These are phyloP conservation scores for Dactylellina haptotyla DNA, from an alignment of 2,329 filamentous ascomycete genomes.

Conservation along the genomic window DNA sequence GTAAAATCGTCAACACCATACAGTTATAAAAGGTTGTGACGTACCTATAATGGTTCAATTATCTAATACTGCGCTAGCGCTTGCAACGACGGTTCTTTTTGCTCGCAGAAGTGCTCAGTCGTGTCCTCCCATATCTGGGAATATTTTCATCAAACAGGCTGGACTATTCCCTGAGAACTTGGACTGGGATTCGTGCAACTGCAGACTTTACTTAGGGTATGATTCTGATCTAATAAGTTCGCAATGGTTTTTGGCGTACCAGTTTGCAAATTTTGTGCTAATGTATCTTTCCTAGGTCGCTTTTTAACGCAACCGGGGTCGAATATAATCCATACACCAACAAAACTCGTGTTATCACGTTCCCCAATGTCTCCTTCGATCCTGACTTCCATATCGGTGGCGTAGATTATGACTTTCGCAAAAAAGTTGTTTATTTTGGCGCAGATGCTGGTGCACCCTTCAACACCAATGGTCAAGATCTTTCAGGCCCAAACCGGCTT, in stretches of 20 bases:
- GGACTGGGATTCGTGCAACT: slow-evolving; percentile 12
- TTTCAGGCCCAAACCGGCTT: slow-evolving; percentile 2
- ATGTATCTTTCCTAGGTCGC: not conserved
- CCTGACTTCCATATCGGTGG: slow-evolving; percentile 10
- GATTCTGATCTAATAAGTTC: not conserved
- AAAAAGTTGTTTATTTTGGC: slow-evolving; percentile 3
- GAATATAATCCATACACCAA: slow-evolving; percentile 12
- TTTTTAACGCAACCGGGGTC: slow-evolving; percentile 11
- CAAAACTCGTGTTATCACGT: not conserved
- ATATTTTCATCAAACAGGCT: slow-evolving; percentile 7
- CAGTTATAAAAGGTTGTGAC: too few relatives aligned
- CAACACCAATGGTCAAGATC: slow-evolving; percentile 8
- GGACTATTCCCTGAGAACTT: slow-evolving; percentile 19
- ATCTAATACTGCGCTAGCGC: too few relatives aligned
- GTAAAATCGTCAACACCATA: too few relatives aligned
- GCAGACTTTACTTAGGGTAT: slow-evolving; percentile 6
- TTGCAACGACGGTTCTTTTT: too few relatives aligned
- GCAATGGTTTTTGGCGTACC: too few relatives aligned
- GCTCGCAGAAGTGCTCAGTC: too few relatives aligned
- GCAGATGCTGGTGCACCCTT: slow-evolving; percentile 5
- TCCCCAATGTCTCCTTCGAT: slow-evolving; percentile 5
- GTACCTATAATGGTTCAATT: too few relatives aligned
- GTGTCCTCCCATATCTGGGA: not conserved
- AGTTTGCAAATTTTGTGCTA: too few relatives aligned
- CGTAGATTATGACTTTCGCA: slow-evolving; percentile 12